Conservation (phyloP, 768 basidiomycete genomes). For the Kondoa subrosea region DNA sequence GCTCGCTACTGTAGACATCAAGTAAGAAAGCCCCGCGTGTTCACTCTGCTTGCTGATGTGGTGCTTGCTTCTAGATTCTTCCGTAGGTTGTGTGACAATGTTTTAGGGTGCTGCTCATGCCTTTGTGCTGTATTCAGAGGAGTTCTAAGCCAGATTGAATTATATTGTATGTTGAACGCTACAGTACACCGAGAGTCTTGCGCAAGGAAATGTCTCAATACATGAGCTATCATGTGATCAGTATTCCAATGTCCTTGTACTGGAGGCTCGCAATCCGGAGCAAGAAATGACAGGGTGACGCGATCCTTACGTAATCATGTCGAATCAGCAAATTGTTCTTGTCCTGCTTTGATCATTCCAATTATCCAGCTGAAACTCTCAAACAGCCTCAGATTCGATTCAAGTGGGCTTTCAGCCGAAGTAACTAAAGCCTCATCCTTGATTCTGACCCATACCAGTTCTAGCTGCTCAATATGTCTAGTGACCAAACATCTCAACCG, state of each 20-base stretch:
- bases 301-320: neutral
- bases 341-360: neutral
- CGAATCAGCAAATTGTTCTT: neutral
- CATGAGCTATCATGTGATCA: too few relatives aligned
- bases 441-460: too few relatives aligned
- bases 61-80: neutral
- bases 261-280: neutral
- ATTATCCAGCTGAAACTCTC: neutral
- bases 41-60: neutral
- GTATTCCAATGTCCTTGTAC: neutral
- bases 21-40: neutral
- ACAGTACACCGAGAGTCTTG: too few relatives aligned
- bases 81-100: neutral
- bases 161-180: neutral
- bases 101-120: neutral
- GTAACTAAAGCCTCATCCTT: too few relatives aligned
- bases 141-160: neutral
- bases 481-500: too few relatives aligned
- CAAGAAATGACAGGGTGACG: neutral
- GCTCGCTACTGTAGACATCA: neutral
- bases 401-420: neutral
- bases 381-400: neutral
- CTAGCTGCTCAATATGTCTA: too few relatives aligned
- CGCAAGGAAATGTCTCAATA: too few relatives aligned
- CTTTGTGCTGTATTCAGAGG: neutral